Conservation (phyloP, 371 early-diverging fungal species). For the Mucor racemosus region DNA sequence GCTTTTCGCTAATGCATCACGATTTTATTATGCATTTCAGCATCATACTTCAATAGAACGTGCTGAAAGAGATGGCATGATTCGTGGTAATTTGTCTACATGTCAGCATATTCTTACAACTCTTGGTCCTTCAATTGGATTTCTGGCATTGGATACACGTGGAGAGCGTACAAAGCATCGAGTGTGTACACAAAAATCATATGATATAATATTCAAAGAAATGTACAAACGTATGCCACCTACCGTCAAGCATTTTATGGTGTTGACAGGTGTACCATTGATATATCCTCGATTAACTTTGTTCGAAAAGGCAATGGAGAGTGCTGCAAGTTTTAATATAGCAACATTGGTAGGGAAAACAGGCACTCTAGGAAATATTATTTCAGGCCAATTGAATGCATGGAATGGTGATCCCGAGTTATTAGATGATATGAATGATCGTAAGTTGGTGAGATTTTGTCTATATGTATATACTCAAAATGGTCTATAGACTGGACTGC, state of each 20-base stretch:
- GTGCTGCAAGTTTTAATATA: conserved; percentile 40
- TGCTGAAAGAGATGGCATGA: conserved; percentile 64
- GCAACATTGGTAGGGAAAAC: conserved; percentile 45
- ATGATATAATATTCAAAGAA: conserved; percentile 64
- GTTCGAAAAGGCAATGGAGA: conserved; percentile 66
- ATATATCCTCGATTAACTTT: conserved; percentile 77
- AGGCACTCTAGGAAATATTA: conserved; percentile 43
- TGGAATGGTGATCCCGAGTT: conserved; percentile 85
- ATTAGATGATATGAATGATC: conserved; percentile 82
- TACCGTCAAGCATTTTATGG: conserved; percentile 69
- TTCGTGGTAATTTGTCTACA: conserved; percentile 27
- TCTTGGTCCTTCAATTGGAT: conserved; percentile 70
- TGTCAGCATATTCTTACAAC: conserved; percentile 49
- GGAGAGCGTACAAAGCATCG: conserved; percentile 72
- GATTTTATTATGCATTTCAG: conserved; percentile 88
- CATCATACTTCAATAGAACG: conserved; percentile 74
- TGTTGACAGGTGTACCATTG: conserved; percentile 75
- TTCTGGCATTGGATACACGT: conserved; percentile 79
- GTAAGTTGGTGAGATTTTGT: conserved; percentile 33
- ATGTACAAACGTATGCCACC: conserved; percentile 46
- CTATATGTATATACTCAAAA: background rate
- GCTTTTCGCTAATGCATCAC: conserved; percentile 60
- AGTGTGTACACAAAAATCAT: conserved; percentile 67
- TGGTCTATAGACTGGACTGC: conserved; percentile 65
- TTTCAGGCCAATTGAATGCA: conserved; percentile 54